Base-by-base conservation (phyloP, 2,329 filamentous ascomycete species). In the Coniosporium tulheliwenetii region DNA sequence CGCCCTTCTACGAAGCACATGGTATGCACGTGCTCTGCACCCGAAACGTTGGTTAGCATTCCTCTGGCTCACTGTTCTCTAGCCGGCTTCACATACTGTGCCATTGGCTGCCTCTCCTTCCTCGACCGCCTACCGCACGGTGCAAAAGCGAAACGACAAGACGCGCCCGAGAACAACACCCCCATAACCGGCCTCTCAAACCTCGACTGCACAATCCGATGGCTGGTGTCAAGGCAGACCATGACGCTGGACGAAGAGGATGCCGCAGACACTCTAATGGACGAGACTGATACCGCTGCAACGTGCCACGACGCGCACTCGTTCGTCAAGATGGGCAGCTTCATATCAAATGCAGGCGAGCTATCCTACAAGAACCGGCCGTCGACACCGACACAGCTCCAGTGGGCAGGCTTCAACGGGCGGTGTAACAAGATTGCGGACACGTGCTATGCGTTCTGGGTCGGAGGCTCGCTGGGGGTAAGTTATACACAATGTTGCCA, bases 391-490 rank as follows among this genome's bases (percentile, higher is more conserved):
- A 59, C 68, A n/a, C 62, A 66, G 2, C 45, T 69, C 33, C 59
- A 64, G 8, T 73, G 71, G 52, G 71, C 85, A 1, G 91, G 87
- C 8, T 86, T 93, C 62, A 94, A 93, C 52, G 91, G 91, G 19
- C 77, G 91, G 39, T 78, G 76, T 56, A 95, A 94, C 64, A 98
- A 98, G 60, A 71, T 79, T 38, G 82, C 84, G 8, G 91, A 98
- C 61, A 96, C 91, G 0, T 98, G 91, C 62, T 98, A 98, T 59
- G 81, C 77, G 15, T 98, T 89, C 69, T 98, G 91, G 91, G 85
- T 84, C 0, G 71, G 72, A 3, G 85, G 76, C 2, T 76, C 85
- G 39, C 57, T 73, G 39, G 56, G 59, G 43, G 67, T 70, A 59
- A 51, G 57, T 36, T 30, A 10, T n/a, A n/a, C n/a, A n/a, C n/a